phyloP scores from a whole-genome alignment of 169 alveolate species.

The Neospora caninum region DNA sequence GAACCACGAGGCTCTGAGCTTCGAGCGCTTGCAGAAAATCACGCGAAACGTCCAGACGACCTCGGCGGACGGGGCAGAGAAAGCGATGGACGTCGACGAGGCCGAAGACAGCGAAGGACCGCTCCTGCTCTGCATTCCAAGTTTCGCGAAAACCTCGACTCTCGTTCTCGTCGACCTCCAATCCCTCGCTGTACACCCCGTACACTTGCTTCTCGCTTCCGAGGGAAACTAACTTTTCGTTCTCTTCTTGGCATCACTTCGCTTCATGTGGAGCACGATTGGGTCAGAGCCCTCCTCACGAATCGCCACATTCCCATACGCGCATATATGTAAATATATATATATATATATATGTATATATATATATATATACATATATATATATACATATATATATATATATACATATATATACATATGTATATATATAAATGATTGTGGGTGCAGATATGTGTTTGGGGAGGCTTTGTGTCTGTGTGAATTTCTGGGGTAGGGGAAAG shows the following conservation, averaged over 20 bases:
- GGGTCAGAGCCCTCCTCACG: no score
- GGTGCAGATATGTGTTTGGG: no score
- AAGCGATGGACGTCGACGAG: neutral
- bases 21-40: neutral
- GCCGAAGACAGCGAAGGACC: neutral
- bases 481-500: no score
- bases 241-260: neutral
- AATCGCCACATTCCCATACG: neutral
- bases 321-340: neutral
- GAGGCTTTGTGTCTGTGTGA: no score
- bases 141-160: conserved; percentile 4
- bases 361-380: no score
- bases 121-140: conserved; percentile 16
- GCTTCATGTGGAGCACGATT: no score
- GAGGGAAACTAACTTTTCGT: neutral
- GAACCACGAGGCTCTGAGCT: neutral
- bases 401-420: no score
- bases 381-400: no score
- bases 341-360: no score
- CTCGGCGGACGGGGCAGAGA: neutral
- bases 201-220: neutral
- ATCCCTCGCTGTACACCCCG: neutral
- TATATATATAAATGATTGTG: no score
- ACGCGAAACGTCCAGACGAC: neutral
- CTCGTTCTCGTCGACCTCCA: conserved; percentile 11